Conservation (phyloP, 768 basidiomycete species). For the Leccinum fibrillosum region DNA sequence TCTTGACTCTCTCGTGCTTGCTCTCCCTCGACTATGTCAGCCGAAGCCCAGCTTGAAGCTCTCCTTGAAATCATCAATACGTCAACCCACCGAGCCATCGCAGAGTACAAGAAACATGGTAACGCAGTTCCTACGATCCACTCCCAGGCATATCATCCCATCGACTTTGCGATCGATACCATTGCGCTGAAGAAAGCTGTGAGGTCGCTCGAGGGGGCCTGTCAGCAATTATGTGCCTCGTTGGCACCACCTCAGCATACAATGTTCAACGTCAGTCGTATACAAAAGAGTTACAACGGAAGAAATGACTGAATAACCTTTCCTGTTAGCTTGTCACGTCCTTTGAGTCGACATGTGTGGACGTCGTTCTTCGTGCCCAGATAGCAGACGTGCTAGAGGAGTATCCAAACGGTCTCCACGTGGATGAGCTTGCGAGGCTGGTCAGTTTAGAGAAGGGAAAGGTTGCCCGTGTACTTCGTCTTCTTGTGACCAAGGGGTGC, state of each 20-base stretch:
- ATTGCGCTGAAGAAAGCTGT: slow-evolving; percentile 25
- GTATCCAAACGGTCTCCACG: slow-evolving; percentile 27
- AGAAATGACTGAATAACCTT: background rate
- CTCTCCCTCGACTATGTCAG: slow-evolving; percentile 13
- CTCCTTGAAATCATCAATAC: slow-evolving; percentile 32
- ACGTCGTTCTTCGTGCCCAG: background rate
- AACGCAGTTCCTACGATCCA: slow-evolving; percentile 23
- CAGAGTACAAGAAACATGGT: slow-evolving; percentile 24
- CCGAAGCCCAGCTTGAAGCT: slow-evolving; percentile 4
- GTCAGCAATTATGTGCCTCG: slow-evolving; percentile 26
- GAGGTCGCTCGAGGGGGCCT: slow-evolving; percentile 24
- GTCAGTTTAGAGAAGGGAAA: slow-evolving; percentile 27
- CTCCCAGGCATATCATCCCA: slow-evolving; percentile 20
- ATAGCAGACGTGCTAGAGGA: slow-evolving; percentile 7
- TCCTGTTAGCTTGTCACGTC: slow-evolving; percentile 12
- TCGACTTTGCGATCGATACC: slow-evolving; percentile 21
- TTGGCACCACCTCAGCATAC: slow-evolving; percentile 28
- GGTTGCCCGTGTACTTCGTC: slow-evolving; percentile 29
- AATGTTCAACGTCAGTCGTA: slow-evolving; percentile 19
- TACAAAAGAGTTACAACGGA: background rate
- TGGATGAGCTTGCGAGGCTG: slow-evolving; percentile 22
- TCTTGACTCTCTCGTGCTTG: background rate
- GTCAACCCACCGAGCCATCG: slow-evolving; percentile 23
- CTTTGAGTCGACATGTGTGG: slow-evolving; percentile 26
- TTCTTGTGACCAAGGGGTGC: slow-evolving; percentile 29